Conservation (phyloP, 306 rosid genomes). For the Dryas alaskensis region DNA sequence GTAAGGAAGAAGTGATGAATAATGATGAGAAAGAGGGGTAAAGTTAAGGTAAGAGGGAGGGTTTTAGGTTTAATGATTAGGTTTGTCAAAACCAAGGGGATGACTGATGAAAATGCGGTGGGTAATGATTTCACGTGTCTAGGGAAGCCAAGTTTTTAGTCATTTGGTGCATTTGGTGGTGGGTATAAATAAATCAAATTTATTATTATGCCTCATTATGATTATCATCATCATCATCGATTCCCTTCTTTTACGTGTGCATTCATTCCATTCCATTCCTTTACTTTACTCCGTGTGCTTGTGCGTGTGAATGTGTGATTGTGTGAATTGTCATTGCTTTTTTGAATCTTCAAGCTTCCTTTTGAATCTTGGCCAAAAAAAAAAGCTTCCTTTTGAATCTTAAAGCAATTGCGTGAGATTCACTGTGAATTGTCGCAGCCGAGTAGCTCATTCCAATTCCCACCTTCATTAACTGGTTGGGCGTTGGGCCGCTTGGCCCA, state of each 20-base stretch:
- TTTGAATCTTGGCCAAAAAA: slow-evolving; percentile 20
- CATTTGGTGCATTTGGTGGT: slow-evolving; percentile 23
- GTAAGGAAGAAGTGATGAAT: slow-evolving; percentile 30
- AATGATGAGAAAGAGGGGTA: slow-evolving; percentile 34
- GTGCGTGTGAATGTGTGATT: too few relatives aligned
- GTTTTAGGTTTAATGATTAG: slow-evolving; percentile 49
- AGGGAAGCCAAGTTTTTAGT: slow-evolving; percentile 31
- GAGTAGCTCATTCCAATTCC: too few relatives aligned
- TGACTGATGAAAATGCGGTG: slow-evolving; percentile 35
- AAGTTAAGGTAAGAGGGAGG: slow-evolving; percentile 35
- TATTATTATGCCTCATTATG: slow-evolving; percentile 14
- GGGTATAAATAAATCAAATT: neutral
- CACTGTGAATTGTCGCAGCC: neutral
- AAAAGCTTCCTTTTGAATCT: slow-evolving; percentile 6
- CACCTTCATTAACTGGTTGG: too few relatives aligned
- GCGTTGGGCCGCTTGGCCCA: too few relatives aligned
- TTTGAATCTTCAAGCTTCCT: slow-evolving; percentile 10
- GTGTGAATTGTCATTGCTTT: neutral
- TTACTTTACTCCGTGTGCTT: slow-evolving; percentile 1
- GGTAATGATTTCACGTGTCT: slow-evolving; percentile 57
- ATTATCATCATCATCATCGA: slow-evolving; percentile 34
- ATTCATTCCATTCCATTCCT: slow-evolving; percentile 14
- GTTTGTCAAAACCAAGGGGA: slow-evolving; percentile 45
- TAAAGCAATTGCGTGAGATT: neutral
- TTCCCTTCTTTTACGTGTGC: slow-evolving; percentile 59